Evolutionary conservation across 164 flowering plant species (phyloP), one percentile per base, ranked within the genome.

Genomic region (Dillenia suffruticosa): DNA sequence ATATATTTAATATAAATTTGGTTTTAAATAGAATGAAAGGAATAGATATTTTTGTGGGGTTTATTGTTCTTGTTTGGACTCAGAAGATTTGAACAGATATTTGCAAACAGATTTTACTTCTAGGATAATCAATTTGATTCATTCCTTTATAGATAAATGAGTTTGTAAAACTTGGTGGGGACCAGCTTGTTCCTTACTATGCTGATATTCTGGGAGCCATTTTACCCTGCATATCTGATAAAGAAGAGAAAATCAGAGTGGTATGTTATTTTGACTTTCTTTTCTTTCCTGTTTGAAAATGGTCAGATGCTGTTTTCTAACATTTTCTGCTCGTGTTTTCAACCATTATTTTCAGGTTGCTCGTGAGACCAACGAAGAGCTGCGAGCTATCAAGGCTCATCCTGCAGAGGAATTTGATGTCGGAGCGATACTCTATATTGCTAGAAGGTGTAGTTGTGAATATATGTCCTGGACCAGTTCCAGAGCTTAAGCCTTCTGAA

Each of bases 141-240:
- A 32, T 32, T 32, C 40, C 40, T 32, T 32, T 32, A 32, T 32
- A 94, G 99, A 94, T 94, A 64, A 84, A 87, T 73, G 99, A 94
- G 78, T 91, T 94, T 81, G 96, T 94, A 51, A 94, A 88, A 76
- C 96, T 94, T 71, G 99, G 99, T 57, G 96, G 97, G 32, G 96
- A 89, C 67, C 99, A 91, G 75, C 97, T 94, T 68, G 87, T 91
- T 75, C 95, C 92, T 17, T 82, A 91, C 71, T 89, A 87, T 79
- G 89, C 92, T 74, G 92, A 86, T 70, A 94, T 94, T 65, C 57
- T 94, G 61, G 97, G 99, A 51, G 97, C 97, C 51, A 83, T 94
- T 68, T 74, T 94, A 73, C 99, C 99, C 45, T 88, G 96, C 77
- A 88, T 94, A 70, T 83, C 99, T 63, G 99, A 94, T 69, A 84